These are phyloP conservation scores for Termitomyces sp. DNA, from an alignment of 768 basidiomycete genomes.

Conservation along the genomic window DNA sequence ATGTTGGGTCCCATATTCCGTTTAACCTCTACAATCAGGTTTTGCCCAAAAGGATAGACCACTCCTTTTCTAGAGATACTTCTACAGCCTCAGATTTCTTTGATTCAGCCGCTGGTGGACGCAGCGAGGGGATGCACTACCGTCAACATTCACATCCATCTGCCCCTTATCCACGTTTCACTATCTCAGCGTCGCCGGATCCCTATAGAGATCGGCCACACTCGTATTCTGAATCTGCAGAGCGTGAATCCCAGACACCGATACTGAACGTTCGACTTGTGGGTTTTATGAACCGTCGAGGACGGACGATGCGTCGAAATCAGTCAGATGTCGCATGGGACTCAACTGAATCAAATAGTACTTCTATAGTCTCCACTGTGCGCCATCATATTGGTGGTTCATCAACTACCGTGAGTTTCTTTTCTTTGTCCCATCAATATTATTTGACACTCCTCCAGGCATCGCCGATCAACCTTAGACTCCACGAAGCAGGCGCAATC, in stretches of 20 bases:
- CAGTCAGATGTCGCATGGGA: not conserved
- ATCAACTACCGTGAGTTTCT: conserved; percentile 1
- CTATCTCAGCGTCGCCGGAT: conserved; percentile 10
- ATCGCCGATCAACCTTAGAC: conserved; percentile 11
- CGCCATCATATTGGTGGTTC: not conserved
- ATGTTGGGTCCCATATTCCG: conserved; percentile 55
- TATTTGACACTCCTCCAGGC: conserved; percentile 5
- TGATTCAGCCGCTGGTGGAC: conserved; percentile 11
- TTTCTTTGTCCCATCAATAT: not conserved
- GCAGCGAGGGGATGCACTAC: conserved; percentile 13
- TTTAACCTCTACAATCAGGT: conserved; percentile 53
- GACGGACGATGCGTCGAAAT: conserved; percentile 10
- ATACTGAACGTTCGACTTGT: conserved; percentile 31
- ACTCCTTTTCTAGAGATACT: conserved; percentile 25
- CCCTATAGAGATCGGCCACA: conserved; percentile 4
- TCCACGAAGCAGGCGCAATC: conserved; percentile 23
- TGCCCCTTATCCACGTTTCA: conserved; percentile 10
- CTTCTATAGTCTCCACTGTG: conserved; percentile 1
- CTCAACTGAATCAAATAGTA: conserved; percentile 1
- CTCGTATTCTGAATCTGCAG: conserved; percentile 13
- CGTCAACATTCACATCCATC: conserved; percentile 14
- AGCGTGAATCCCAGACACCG: conserved; percentile 15
- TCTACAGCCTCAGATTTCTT: conserved; percentile 22
- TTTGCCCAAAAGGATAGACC: conserved; percentile 20
- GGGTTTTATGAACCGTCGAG: conserved; percentile 19